phyloP scores from a whole-genome alignment of 192 early-diverging fungal genomes.

The Coemansia furcata region DNA sequence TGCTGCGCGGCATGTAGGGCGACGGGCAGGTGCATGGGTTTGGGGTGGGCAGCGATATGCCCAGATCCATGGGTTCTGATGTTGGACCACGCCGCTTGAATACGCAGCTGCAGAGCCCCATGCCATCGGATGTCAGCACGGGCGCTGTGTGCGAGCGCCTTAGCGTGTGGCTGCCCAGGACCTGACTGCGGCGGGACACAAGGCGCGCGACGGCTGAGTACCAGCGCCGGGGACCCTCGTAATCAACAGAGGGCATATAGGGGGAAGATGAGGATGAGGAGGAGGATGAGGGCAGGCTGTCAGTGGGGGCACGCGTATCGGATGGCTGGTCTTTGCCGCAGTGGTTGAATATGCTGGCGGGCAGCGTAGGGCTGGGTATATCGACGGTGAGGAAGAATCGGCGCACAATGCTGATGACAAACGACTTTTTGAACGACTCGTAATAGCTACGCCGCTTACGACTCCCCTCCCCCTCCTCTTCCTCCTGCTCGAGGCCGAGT shows the following conservation, averaged over 20 bases:
- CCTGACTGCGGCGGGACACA: neutral
- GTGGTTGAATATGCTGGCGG: constrained; percentile 35
- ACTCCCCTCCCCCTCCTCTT: neutral
- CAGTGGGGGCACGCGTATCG: neutral
- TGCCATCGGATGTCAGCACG: constrained; percentile 7
- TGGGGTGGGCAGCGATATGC: too few relatives aligned
- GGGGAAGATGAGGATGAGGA: too few relatives aligned
- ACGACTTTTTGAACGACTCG: constrained; percentile 35
- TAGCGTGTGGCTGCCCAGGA: neutral
- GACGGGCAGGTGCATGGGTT: neutral
- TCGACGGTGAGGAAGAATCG: constrained; percentile 41
- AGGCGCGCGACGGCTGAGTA: constrained; percentile 26
- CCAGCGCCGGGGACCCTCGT: constrained; percentile 13
- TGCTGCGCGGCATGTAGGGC: neutral
- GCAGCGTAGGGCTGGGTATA: constrained; percentile 45
- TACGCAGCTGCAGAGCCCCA: constrained; percentile 21
- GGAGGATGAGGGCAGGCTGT: too few relatives aligned
- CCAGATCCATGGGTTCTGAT: too few relatives aligned
- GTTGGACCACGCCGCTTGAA: constrained; percentile 17
- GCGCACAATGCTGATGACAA: constrained; percentile 25
- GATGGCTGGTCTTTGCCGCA: constrained; percentile 6
- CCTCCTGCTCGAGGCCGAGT: neutral
- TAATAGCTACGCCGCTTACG: constrained; percentile 18
- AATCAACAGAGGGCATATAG: too few relatives aligned
- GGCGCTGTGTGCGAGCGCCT: constrained; percentile 42